Percentiles rank a stretch among this genome's conserved stretches.
phyloP scores from a whole-genome alignment of 2,329 filamentous ascomycete species.

The Trichoderma pleuroti region DNA sequence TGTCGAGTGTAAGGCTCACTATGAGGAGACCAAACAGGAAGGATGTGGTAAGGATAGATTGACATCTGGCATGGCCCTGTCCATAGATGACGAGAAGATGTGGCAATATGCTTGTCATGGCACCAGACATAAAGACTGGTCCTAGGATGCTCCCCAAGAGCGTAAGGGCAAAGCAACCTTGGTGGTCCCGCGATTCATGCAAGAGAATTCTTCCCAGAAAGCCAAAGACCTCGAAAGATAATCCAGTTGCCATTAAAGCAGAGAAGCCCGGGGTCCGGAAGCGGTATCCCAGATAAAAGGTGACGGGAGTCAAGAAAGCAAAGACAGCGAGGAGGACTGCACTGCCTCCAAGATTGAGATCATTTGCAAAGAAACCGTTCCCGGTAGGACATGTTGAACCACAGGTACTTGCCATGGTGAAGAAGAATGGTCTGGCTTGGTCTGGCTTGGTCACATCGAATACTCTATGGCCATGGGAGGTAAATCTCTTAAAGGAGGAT shows the following conservation, averaged over 20 bases:
- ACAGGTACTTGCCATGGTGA: slow-evolving; percentile 37
- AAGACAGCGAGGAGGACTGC: slow-evolving; percentile 40
- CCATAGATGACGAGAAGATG: slow-evolving; percentile 48
- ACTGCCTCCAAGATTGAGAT: slow-evolving; percentile 39
- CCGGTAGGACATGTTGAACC: slow-evolving; percentile 35
- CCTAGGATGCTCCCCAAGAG: slow-evolving; percentile 47
- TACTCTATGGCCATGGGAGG: slow-evolving; percentile 16
- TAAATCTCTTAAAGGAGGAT: slow-evolving; percentile 8
- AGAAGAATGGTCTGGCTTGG: slow-evolving; percentile 22
- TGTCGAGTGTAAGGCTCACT: slow-evolving; percentile 36
- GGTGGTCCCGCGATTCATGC: slow-evolving; percentile 31
- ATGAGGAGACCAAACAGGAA: slow-evolving; percentile 35
- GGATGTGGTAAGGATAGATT: slow-evolving; percentile 34
- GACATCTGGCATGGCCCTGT: slow-evolving; percentile 37
- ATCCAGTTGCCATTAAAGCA: slow-evolving; percentile 37
- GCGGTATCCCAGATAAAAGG: slow-evolving; percentile 38
- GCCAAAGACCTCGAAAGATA: slow-evolving; percentile 44
- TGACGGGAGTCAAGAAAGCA: slow-evolving; percentile 37
- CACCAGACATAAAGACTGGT: slow-evolving; percentile 43
- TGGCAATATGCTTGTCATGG: slow-evolving; percentile 45
- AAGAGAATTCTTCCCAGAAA: slow-evolving; percentile 47
- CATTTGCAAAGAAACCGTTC: slow-evolving; percentile 38
- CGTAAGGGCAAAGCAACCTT: slow-evolving; percentile 41
- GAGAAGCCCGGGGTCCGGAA: slow-evolving; percentile 42
- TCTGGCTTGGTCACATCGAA: slow-evolving; percentile 27